Base-by-base conservation (phyloP, 768 basidiomycete species). In the Psilocybe cubensis region DNA sequence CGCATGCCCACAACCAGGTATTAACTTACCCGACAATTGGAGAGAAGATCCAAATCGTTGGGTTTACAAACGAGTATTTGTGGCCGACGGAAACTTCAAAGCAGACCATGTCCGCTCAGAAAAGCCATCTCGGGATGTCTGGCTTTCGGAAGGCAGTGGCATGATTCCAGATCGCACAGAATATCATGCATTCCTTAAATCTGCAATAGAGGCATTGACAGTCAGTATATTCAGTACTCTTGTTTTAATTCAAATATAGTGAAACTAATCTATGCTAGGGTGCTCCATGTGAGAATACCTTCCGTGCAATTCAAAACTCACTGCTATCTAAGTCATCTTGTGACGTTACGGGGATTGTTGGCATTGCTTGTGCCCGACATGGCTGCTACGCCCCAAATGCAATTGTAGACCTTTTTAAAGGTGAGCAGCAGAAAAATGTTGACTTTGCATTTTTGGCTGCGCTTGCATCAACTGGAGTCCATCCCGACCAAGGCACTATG, bases 111-210 rank as follows among this genome's bases (percentile, higher is more conserved):
- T n/a, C n/a, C n/a, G n/a, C n/a, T n/a, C n/a, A n/a, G n/a, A n/a
- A n/a, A n/a, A n/a, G n/a, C n/a, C n/a, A n/a, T n/a, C n/a, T n/a
- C 29, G 44, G 11, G 64, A 68, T 44, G 35, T 65, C 5, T 63
- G 59, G 61, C 47, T 64, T 5, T 58, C 54, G 2, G 53, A 66
- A 10, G 63, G 63, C 11, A 44, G 41, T 18, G 60, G 66, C 17
- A 64, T 67, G 61, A 48, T 49, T 10, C 57, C 66, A 4, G 48
- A 38, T 0, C 38, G 31, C 0, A 24, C 20, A 0, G 56, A 53
- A 21, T 66, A 66, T 43, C 12, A 24, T 0, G 17, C 5, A 1
- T 64, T 60, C 42, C 49, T 66, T 3, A 25, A 42, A n/a, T 46
- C 17, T 1, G 60, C 62, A n/a, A 29, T 28, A 1, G 58, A 66